A percentile compares a stretch with the other conserved stretches of the same genome.
These are phyloP conservation scores for Schizophyllum amplum DNA, from an alignment of 1,284 basidiomycete genomes.

Conservation along the genomic window DNA sequence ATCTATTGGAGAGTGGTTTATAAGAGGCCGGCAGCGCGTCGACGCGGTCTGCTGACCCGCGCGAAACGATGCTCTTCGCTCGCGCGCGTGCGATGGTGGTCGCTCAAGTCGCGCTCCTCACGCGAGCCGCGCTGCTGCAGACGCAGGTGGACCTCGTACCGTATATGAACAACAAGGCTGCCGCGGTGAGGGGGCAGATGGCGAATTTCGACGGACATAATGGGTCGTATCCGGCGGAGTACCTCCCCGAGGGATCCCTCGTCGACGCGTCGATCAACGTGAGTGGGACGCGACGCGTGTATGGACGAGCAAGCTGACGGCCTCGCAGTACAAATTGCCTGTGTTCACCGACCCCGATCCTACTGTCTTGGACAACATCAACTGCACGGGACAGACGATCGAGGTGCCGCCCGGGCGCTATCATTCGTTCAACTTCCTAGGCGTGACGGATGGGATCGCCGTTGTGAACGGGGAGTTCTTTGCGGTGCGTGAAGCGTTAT, in stretches of 20 bases:
- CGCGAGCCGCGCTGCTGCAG: neutral
- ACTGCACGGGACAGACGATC: slow-evolving; percentile 22
- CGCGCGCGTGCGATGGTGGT: neutral
- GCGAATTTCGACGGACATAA: slow-evolving; percentile 10
- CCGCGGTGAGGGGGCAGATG: neutral
- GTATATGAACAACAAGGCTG: slow-evolving; percentile 10
- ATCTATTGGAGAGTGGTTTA: neutral
- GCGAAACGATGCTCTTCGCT: neutral
- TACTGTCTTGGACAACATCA: slow-evolving; percentile 33
- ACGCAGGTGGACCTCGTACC: neutral
- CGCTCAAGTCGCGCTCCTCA: neutral
- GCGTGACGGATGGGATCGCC: slow-evolving; percentile 10
- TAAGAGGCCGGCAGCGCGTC: neutral
- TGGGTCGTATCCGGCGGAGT: slow-evolving; percentile 7
- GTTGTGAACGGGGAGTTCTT: slow-evolving; percentile 11
- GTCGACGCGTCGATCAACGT: slow-evolving; percentile 10
- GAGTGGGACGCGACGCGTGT: neutral
- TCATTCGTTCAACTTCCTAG: slow-evolving; percentile 11
- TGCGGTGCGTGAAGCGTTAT: neutral
- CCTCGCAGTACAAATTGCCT: slow-evolving; percentile 30
- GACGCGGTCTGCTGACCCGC: neutral
- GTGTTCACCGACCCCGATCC: slow-evolving; percentile 25
- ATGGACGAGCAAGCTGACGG: neutral
- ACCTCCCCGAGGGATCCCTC: slow-evolving; percentile 9
- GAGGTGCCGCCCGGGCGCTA: slow-evolving; percentile 3